phyloP scores from a whole-genome alignment of 495 filamentous ascomycete genomes.

The Trypethelium eluteriae region DNA sequence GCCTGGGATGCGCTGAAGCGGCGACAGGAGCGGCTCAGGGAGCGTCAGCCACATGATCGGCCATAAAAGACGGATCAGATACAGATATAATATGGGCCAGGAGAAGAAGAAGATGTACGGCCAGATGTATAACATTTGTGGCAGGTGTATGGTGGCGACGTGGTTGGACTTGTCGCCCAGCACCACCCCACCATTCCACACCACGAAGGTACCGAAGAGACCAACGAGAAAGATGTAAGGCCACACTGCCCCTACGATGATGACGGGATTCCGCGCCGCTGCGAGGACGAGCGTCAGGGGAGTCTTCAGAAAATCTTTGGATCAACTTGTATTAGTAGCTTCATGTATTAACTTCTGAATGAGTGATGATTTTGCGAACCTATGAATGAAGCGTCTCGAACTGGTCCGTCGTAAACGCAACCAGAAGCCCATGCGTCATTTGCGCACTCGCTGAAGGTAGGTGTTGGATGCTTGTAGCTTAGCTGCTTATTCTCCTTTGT shows the following conservation, averaged over 20 bases:
- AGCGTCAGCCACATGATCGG: not conserved
- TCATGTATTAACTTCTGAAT: slow-evolving; percentile 31
- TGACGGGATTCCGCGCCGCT: slow-evolving; percentile 44
- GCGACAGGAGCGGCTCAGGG: not conserved
- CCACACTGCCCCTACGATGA: slow-evolving; percentile 45
- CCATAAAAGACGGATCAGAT: slow-evolving; percentile 27
- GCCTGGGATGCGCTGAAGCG: slow-evolving; percentile 16
- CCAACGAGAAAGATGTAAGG: slow-evolving; percentile 62
- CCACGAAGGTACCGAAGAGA: slow-evolving; percentile 65
- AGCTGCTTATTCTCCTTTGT: not conserved
- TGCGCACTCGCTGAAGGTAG: slow-evolving; percentile 8
- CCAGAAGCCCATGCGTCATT: slow-evolving; percentile 29
- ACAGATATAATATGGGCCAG: slow-evolving; percentile 60
- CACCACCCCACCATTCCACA: slow-evolving; percentile 86
- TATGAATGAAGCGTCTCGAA: slow-evolving; percentile 32
- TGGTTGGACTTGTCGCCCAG: slow-evolving; percentile 94
- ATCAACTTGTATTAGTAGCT: slow-evolving; percentile 40
- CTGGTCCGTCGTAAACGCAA: slow-evolving; percentile 54
- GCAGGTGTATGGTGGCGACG: slow-evolving; percentile 73
- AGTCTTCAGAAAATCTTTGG: slow-evolving; percentile 52
- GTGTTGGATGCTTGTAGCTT: not conserved
- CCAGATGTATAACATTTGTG: slow-evolving; percentile 94
- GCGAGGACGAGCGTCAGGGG: slow-evolving; percentile 53
- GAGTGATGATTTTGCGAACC: slow-evolving; percentile 33
- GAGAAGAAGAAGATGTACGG: slow-evolving; percentile 86